Conservation (phyloP, 73 alveolate genomes). For the Paramecium octaurelia region DNA sequence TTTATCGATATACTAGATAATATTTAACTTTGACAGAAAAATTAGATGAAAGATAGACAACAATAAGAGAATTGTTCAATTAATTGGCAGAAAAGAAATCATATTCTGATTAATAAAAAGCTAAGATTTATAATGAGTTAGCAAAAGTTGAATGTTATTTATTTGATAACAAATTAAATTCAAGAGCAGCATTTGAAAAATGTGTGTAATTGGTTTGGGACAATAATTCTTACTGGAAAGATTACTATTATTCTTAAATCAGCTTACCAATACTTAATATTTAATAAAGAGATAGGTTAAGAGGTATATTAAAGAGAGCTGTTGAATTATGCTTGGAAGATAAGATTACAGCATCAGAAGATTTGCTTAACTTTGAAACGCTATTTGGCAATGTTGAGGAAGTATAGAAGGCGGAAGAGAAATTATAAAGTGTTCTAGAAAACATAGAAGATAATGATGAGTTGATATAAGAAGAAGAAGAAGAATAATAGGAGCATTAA, state of each 20-base stretch:
- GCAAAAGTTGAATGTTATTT: not conserved
- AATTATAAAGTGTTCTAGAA: not conserved
- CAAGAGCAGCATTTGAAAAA: slow-evolving; percentile 32
- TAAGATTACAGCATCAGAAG: not conserved
- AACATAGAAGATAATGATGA: not conserved
- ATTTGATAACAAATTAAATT: not conserved
- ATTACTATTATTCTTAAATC: not conserved
- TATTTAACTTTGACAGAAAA: not conserved
- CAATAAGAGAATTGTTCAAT: not conserved
- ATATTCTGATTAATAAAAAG: not conserved
- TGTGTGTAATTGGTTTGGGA: not conserved
- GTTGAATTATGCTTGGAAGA: slow-evolving; percentile 42
- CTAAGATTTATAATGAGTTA: not conserved
- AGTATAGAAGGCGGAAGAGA: slow-evolving; percentile 22
- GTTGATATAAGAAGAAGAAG: not conserved
- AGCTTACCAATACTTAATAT: not conserved
- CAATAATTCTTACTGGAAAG: not conserved
- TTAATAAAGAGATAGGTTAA: slow-evolving; percentile 10
- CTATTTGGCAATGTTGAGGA: slow-evolving; percentile 41
- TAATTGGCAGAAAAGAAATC: not conserved
- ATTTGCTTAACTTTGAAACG: slow-evolving; percentile 36
- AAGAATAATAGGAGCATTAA: not conserved
- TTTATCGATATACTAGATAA: not conserved
- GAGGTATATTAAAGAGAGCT: slow-evolving; percentile 56
- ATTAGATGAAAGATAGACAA: not conserved